Percentiles rank a stretch among this genome's conserved stretches.
phyloP scores from a whole-genome alignment of 768 basidiomycete species.

The Psilocybe tampanensis region DNA sequence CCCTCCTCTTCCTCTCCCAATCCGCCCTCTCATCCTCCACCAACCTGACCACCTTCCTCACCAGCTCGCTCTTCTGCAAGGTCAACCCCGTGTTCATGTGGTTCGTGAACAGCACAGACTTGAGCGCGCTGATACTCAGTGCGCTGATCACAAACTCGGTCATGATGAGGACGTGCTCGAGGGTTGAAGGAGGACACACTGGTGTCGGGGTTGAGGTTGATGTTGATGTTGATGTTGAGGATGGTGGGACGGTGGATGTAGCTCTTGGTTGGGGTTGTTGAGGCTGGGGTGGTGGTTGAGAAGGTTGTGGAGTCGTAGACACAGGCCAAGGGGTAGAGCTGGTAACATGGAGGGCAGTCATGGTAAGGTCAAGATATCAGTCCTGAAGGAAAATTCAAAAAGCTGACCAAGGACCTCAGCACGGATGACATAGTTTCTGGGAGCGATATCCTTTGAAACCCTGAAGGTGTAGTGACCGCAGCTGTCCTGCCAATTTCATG shows the following conservation, averaged over 20 bases:
- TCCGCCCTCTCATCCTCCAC: conserved; percentile 66
- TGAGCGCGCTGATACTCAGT: conserved; percentile 73
- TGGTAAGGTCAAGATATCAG: conserved; percentile 21
- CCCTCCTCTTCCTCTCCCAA: conserved; percentile 47
- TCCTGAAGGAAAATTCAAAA: no score
- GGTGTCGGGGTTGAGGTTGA: no score
- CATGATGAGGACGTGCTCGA: conserved; percentile 71
- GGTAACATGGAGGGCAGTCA: conserved; percentile 3
- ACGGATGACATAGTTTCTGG: no score
- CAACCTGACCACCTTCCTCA: conserved; percentile 64
- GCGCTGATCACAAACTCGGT: conserved; percentile 53
- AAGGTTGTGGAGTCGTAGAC: conserved; percentile 21
- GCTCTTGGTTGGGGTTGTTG: conserved; percentile 43
- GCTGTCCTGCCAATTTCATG: no score
- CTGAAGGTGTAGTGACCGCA: no score
- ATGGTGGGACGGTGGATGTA: conserved; percentile 42
- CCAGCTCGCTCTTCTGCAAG: conserved; percentile 88
- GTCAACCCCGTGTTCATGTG: conserved; percentile 77
- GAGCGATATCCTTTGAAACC: no score
- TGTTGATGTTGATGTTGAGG: no score
- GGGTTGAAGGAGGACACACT: conserved; percentile 59
- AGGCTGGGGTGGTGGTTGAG: conserved; percentile 21
- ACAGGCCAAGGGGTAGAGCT: conserved; percentile 20
- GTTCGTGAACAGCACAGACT: conserved; percentile 78
- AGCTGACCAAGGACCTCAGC: no score